A percentile compares a stretch with the other conserved stretches of the same genome.
phyloP scores from a whole-genome alignment of 1,139 yeast species.

The Sugiyamaella sp. region DNA sequence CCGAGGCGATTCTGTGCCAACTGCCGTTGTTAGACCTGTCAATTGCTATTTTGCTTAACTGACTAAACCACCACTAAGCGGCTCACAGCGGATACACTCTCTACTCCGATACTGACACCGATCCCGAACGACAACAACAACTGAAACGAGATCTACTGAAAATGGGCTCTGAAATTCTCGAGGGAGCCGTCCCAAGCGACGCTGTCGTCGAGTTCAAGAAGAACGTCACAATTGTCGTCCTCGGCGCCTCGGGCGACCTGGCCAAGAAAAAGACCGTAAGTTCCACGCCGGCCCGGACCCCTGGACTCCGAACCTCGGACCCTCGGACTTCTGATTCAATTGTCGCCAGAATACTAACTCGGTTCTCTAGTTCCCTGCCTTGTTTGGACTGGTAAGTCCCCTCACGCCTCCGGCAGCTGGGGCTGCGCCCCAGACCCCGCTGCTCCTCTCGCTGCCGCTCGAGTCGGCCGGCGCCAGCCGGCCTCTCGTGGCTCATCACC shows the following conservation, averaged over 20 bases:
- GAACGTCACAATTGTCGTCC: conserved; percentile 75
- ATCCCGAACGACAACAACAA: not conserved
- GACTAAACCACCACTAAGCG: not conserved
- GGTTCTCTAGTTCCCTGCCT: conserved; percentile 16
- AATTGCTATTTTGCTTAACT: not conserved
- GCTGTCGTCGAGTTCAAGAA: conserved; percentile 40
- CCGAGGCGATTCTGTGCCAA: not conserved
- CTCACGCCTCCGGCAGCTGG: not conserved
- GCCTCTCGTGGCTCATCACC: no score
- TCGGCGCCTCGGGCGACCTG: conserved; percentile 96
- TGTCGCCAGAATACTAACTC: conserved; percentile 4
- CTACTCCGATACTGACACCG: no score
- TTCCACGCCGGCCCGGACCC: conserved; percentile 60
- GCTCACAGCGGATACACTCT: not conserved
- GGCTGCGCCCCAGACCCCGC: conserved; percentile 3
- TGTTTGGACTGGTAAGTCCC: conserved; percentile 30
- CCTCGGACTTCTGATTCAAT: no score
- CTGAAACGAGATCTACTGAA: not conserved
- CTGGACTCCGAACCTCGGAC: no score
- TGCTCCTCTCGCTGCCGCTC: conserved; percentile 1
- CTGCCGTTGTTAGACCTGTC: not conserved
- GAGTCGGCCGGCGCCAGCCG: not conserved
- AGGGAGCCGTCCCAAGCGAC: conserved; percentile 15
- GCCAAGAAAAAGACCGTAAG: conserved; percentile 88
- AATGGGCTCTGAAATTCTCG: conserved; percentile 13